Evolutionary conservation across 768 basidiomycete genomes (phyloP).

Genomic region (Cubamyces sp.): DNA sequence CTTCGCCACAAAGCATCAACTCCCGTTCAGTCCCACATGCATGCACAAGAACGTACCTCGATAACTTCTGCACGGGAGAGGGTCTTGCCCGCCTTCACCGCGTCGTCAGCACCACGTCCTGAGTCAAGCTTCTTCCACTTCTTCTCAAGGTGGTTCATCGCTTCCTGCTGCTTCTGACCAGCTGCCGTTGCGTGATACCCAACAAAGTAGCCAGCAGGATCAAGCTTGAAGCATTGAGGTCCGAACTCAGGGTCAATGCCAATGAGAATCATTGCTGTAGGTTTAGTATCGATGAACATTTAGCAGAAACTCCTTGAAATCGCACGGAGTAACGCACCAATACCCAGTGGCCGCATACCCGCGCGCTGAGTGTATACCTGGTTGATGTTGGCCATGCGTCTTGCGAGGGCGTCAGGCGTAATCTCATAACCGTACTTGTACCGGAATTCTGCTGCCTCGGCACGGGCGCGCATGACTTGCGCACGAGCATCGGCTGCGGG

Average conservation of each 20-base stretch:
- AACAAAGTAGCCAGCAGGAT: conserved; percentile 98
- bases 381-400: conserved; percentile 95
- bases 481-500: conserved; percentile 84
- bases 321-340: conserved; percentile 59
- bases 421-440: conserved; percentile 99
- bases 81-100: conserved; percentile 72
- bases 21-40: neutral
- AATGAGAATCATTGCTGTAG: conserved; percentile 91
- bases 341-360: conserved; percentile 95
- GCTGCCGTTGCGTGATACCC: conserved; percentile 97
- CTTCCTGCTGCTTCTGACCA: conserved; percentile 97
- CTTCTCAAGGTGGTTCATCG: conserved; percentile 98
- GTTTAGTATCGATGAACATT: neutral
- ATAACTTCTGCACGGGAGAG: conserved; percentile 81
- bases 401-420: conserved; percentile 93
- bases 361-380: conserved; percentile 99
- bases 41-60: conserved; percentile 60
- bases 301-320: neutral
- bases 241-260: conserved; percentile 90
- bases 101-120: conserved; percentile 78
- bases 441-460: conserved; percentile 90
- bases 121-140: conserved; percentile 95
- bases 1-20: conserved; percentile 43
- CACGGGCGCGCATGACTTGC: conserved; percentile 84
- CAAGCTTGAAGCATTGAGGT: conserved; percentile 97